These are phyloP conservation scores for Taiozyma onychis DNA, from an alignment of 1,139 yeast species.

Conservation along the genomic window DNA sequence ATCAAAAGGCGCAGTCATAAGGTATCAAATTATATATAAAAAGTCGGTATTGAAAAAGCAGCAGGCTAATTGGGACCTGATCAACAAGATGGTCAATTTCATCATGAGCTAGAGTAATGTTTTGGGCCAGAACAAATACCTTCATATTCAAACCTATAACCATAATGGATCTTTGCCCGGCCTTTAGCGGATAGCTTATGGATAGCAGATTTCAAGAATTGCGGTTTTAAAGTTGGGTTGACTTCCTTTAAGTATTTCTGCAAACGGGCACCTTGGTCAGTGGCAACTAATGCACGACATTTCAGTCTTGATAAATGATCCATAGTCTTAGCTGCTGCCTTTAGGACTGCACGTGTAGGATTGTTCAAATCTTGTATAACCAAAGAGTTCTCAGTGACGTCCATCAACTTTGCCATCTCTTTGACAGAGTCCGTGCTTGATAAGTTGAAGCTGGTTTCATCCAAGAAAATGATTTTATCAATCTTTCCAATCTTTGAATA, in stretches of 20 bases:
- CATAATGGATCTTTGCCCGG: neutral
- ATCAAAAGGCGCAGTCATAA: too few relatives aligned
- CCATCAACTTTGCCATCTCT: neutral
- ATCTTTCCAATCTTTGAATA: neutral
- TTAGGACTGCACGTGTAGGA: neutral
- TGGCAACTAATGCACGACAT: neutral
- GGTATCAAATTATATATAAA: neutral
- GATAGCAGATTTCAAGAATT: neutral
- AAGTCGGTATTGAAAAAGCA: neutral
- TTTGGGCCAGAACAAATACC: neutral
- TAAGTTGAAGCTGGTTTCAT: neutral
- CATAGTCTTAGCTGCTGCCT: neutral
- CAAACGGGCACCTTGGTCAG: neutral
- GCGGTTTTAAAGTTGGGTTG: neutral
- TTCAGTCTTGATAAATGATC: neutral
- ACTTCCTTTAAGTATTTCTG: neutral
- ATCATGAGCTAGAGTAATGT: neutral
- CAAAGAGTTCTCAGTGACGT: neutral
- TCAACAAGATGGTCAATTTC: neutral
- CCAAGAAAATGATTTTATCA: neutral
- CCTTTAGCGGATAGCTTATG: neutral
- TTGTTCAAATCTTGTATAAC: neutral
- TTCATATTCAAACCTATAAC: neutral
- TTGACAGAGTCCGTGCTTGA: neutral
- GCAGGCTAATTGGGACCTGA: neutral